Base-by-base conservation (phyloP, 495 filamentous ascomycete species). In the Staphylotrichum longicolle region DNA sequence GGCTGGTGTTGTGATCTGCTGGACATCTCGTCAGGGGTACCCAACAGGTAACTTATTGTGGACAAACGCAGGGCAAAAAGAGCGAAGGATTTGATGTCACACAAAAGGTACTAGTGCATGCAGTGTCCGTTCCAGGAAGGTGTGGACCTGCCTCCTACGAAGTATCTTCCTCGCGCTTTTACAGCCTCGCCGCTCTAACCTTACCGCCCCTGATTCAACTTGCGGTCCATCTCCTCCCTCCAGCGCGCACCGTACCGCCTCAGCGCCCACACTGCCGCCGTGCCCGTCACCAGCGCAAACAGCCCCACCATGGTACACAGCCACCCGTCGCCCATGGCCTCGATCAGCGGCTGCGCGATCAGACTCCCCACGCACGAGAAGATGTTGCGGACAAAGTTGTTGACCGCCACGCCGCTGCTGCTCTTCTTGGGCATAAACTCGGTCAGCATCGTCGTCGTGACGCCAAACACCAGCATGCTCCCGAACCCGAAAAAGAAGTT, bases 401-500 rank as follows among this genome's bases (percentile, higher is more conserved):
- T 91, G 20, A 96, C 81, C 5, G 93, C 93, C 5, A 97, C 90
- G 1, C 92, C 93, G 4, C 81, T 79, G 10, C 84, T 88, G 7
- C 88, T 87, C 49, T 82, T 80, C 32, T 82, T 79, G 0, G 93
- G 91, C 84, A 97, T 88, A 74, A 98, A 96, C 70, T 98, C 93
- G 0, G 90, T 92, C 60, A 93, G 75, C 88, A 94, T 91, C 2
- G 90, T 93, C 7, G 88, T 93, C 0, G 83, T 80, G 58, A 86
- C 82, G 34, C 82, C 69, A 73, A 98, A 96, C 30, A 96, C 89
- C 14, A 98, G 78, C 93, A 98, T 97, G 50, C 82, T 86, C 5
- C 91, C 91, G 46, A 91, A 70, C 14, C 93, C 93, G 70, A 96
- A 96, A 72, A 89, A 89, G 74, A 96, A 93, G 60, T 91, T 94